Evolutionary conservation across 305 asterid species (phyloP).

Genomic region (Petunia hybrid): DNA sequence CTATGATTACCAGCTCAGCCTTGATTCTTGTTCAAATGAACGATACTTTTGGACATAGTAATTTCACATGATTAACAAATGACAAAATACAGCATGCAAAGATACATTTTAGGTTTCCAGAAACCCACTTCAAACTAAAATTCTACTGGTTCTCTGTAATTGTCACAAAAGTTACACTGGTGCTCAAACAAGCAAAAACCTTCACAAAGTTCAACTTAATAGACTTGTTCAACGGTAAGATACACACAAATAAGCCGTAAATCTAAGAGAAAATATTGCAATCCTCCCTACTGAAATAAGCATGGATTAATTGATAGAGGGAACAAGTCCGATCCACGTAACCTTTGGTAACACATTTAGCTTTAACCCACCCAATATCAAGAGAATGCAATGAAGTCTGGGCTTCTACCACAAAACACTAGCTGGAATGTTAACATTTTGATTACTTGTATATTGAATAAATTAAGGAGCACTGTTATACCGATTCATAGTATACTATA

Average conservation of each 20-base stretch:
- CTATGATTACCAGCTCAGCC: too few relatives aligned
- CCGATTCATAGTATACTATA: neutral
- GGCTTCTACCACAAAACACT: neutral
- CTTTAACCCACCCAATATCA: neutral
- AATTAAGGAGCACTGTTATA: neutral
- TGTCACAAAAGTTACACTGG: neutral
- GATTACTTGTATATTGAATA: neutral
- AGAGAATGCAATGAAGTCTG: neutral
- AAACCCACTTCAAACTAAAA: neutral
- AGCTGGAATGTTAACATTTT: neutral
- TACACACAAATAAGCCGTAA: neutral
- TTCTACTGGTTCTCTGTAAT: neutral
- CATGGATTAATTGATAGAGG: neutral
- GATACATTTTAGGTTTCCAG: neutral
- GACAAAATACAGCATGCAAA: too few relatives aligned
- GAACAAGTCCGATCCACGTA: slow-evolving; percentile 2
- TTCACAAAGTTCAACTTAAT: neutral
- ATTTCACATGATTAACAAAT: too few relatives aligned
- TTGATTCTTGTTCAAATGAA: too few relatives aligned
- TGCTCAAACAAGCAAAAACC: neutral
- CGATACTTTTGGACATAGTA: too few relatives aligned
- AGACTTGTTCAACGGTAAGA: neutral
- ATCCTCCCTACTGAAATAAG: neutral
- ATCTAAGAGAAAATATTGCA: neutral
- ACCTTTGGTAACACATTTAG: neutral